phyloP scores from a whole-genome alignment of 768 basidiomycete species.

The Cystobasidium tubakii region DNA sequence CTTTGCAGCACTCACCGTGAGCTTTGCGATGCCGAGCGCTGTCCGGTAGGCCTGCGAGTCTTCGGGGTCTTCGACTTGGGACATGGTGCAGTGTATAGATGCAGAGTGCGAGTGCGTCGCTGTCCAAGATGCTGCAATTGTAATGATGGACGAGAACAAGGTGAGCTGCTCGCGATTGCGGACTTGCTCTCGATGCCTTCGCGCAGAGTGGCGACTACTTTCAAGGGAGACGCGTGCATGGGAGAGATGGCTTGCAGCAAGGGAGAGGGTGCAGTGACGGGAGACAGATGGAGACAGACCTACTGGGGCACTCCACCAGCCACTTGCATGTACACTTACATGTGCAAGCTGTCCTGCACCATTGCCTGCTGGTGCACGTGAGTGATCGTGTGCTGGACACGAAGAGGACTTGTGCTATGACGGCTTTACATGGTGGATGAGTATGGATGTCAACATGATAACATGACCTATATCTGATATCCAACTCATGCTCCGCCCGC shows the following conservation, averaged over 20 bases:
- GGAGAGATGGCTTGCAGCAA: background rate
- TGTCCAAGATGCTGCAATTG: background rate
- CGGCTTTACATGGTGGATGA: no score
- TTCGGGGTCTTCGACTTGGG: slow-evolving; percentile 20
- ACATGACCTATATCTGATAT: no score
- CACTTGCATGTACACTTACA: no score
- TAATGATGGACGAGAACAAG: background rate
- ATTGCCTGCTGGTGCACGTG: no score
- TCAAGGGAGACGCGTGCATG: background rate
- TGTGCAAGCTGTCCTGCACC: no score
- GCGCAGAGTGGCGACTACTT: slow-evolving; percentile 2
- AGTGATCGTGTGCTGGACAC: no score
- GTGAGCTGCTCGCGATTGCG: background rate
- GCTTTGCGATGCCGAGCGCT: slow-evolving; percentile 30
- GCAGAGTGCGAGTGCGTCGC: background rate
- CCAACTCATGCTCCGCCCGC: no score
- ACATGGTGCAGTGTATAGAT: slow-evolving; percentile 12
- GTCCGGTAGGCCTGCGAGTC: slow-evolving; percentile 30
- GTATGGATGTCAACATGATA: no score
- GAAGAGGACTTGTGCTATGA: no score
- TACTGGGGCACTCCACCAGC: no score
- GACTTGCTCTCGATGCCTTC: background rate
- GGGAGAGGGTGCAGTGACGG: background rate
- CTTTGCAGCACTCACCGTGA: slow-evolving; percentile 23
- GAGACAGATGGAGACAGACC: no score